Evolutionary conservation across 1,284 basidiomycete genomes (phyloP).

Genomic region (Tranzscheliella williamsii): DNA sequence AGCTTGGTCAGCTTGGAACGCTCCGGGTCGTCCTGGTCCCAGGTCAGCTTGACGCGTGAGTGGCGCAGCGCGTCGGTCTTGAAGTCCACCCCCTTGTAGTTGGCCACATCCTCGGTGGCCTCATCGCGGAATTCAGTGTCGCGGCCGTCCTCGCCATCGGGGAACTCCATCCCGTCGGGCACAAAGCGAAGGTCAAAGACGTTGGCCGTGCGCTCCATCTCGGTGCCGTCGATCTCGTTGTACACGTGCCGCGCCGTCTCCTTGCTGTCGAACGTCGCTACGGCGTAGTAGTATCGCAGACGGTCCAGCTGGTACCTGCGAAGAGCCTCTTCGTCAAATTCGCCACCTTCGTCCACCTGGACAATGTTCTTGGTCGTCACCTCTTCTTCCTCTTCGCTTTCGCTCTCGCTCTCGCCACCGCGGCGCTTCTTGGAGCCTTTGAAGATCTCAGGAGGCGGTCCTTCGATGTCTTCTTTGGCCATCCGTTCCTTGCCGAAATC

Average conservation of each 20-base stretch:
- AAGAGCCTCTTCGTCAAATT: constrained; percentile 78
- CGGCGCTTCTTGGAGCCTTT: constrained; percentile 27
- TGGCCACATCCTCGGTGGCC: constrained; percentile 69
- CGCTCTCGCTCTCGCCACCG: constrained; percentile 63
- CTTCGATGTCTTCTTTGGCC: constrained; percentile 83
- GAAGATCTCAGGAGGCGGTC: constrained; percentile 86
- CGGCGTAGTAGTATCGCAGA: constrained; percentile 92
- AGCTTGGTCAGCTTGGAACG: constrained; percentile 70
- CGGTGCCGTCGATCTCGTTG: constrained; percentile 87
- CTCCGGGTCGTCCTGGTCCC: constrained; percentile 97
- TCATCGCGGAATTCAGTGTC: constrained; percentile 71
- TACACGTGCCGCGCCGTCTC: constrained; percentile 80
- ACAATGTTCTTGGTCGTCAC: constrained; percentile 60
- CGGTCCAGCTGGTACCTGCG: constrained; percentile 92
- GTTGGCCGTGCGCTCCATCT: constrained; percentile 95
- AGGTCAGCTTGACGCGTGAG: constrained; percentile 95
- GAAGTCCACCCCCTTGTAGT: constrained; percentile 84
- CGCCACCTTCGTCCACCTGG: constrained; percentile 59
- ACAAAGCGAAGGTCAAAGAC: constrained; percentile 77
- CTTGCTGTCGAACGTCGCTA: constrained; percentile 83
- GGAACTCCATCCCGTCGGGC: constrained; percentile 81
- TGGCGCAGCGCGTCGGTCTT: constrained; percentile 94
- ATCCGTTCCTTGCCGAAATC: constrained; percentile 90
- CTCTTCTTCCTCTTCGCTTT: constrained; percentile 67
- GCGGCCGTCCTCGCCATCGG: constrained; percentile 71